Conservation (phyloP, 2,329 filamentous ascomycete genomes). For the Talaromyces islandicus region DNA sequence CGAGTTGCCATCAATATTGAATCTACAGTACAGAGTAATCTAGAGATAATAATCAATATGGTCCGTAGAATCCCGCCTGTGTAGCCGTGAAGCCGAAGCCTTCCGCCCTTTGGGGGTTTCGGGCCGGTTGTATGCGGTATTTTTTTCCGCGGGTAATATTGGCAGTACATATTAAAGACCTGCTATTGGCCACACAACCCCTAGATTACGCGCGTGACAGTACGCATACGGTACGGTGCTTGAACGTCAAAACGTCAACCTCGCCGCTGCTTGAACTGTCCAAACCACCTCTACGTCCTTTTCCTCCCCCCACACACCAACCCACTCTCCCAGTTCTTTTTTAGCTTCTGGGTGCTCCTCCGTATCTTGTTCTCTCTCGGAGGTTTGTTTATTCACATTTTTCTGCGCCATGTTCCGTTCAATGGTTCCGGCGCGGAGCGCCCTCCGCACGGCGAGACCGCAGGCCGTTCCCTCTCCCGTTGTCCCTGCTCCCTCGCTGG, state of each 20-base stretch:
- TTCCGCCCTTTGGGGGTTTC: slow-evolving; percentile 8
- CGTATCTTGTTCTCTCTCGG: neutral
- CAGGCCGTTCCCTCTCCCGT: slow-evolving; percentile 28
- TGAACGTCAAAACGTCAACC: slow-evolving; percentile 3
- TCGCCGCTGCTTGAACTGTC: neutral
- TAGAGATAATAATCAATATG: neutral
- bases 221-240: slow-evolving; percentile 10
- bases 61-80: neutral
- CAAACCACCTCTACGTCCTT: slow-evolving; percentile 1
- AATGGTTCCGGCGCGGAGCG: slow-evolving; percentile 45
- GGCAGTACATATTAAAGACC: neutral
- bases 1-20: neutral
- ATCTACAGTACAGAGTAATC: neutral
- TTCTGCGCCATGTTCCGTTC: slow-evolving; percentile 46
- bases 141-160: neutral
- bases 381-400: slow-evolving; percentile 5
- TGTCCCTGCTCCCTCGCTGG: slow-evolving; percentile 34
- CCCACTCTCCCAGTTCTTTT: neutral
- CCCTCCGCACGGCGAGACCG: slow-evolving; percentile 32
- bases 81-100: slow-evolving; percentile 5
- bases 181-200: neutral
- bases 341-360: neutral
- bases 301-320: neutral
- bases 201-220: slow-evolving; percentile 5
- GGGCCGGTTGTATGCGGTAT: slow-evolving; percentile 11